Conservation (phyloP, 2,329 filamentous ascomycete species). For the Pseudophaeomoniella oleicola region DNA sequence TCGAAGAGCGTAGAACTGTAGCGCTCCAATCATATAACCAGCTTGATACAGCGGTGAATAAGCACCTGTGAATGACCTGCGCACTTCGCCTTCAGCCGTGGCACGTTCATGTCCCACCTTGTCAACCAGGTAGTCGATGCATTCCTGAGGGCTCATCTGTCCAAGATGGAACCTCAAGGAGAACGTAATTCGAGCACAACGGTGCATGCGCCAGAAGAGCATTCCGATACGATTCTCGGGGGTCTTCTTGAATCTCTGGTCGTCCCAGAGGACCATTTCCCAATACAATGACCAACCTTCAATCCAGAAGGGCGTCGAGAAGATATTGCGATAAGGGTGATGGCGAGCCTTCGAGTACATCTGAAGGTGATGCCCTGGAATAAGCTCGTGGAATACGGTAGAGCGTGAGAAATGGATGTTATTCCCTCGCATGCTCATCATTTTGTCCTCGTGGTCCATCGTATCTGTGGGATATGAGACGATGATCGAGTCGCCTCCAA, state of each 20-base stretch:
- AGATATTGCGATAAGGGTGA: slow-evolving; percentile 35
- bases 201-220: slow-evolving; percentile 49
- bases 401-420: slow-evolving; percentile 42
- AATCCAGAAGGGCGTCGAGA: slow-evolving; percentile 43
- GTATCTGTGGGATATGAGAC: slow-evolving; percentile 40
- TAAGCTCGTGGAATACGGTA: slow-evolving; percentile 48
- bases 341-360: slow-evolving; percentile 32
- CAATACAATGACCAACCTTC: slow-evolving; percentile 51
- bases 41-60: slow-evolving; percentile 46
- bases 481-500: slow-evolving; percentile 38
- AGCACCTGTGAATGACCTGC: slow-evolving; percentile 39
- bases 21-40: slow-evolving; percentile 44
- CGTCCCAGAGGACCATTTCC: slow-evolving; percentile 43
- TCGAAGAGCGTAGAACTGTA: slow-evolving; percentile 39
- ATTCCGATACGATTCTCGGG: slow-evolving; percentile 42
- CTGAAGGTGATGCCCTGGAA: slow-evolving; percentile 44
- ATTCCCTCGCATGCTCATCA: slow-evolving; percentile 47
- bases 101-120: slow-evolving; percentile 44
- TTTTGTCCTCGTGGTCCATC: slow-evolving; percentile 40
- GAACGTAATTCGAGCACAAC: slow-evolving; percentile 45
- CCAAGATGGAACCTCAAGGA: slow-evolving; percentile 44
- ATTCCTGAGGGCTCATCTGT: slow-evolving; percentile 36
- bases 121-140: slow-evolving; percentile 41
- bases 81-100: slow-evolving; percentile 46
- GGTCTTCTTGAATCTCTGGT: slow-evolving; percentile 34